phyloP scores from a whole-genome alignment of 2,329 filamentous ascomycete genomes.

The Drechslerella dactyloides region DNA sequence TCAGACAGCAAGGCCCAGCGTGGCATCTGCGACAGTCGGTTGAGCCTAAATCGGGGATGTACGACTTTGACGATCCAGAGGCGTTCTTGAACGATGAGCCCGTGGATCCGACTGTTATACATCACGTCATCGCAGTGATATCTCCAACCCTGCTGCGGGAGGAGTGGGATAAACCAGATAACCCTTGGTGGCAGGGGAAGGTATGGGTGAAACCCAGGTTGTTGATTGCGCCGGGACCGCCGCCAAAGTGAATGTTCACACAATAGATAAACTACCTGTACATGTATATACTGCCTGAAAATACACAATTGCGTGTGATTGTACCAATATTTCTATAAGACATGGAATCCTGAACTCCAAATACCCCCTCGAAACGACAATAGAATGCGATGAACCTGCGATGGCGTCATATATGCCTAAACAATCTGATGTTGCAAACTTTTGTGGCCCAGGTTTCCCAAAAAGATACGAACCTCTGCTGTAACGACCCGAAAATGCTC shows the following conservation, averaged over 20 bases:
- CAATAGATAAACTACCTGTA: no score
- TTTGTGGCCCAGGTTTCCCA: not conserved
- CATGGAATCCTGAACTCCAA: no score
- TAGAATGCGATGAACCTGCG: no score
- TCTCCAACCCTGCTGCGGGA: slow-evolving; percentile 18
- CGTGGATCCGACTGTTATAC: not conserved
- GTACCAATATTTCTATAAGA: no score
- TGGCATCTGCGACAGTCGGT: slow-evolving; percentile 1
- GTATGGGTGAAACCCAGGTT: slow-evolving; percentile 21
- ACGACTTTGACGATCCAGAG: slow-evolving; percentile 7
- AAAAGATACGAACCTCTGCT: not conserved
- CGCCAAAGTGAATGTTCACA: no score
- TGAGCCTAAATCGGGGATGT: not conserved
- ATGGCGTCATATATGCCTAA: not conserved
- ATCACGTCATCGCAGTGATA: slow-evolving; percentile 27
- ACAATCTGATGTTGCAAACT: not conserved
- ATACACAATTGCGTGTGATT: no score
- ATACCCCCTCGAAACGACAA: no score
- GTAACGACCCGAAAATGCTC: no score
- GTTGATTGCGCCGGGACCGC: slow-evolving; percentile 14
- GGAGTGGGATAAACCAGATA: slow-evolving; percentile 14
- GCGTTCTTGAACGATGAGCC: slow-evolving; percentile 11
- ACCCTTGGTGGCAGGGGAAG: slow-evolving; percentile 6
- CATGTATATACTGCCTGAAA: not conserved
- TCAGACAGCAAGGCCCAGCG: slow-evolving; percentile 8